Evolutionary conservation across 495 filamentous ascomycete species (phyloP).

Genomic region (Podospora pseudopauciseta): DNA sequence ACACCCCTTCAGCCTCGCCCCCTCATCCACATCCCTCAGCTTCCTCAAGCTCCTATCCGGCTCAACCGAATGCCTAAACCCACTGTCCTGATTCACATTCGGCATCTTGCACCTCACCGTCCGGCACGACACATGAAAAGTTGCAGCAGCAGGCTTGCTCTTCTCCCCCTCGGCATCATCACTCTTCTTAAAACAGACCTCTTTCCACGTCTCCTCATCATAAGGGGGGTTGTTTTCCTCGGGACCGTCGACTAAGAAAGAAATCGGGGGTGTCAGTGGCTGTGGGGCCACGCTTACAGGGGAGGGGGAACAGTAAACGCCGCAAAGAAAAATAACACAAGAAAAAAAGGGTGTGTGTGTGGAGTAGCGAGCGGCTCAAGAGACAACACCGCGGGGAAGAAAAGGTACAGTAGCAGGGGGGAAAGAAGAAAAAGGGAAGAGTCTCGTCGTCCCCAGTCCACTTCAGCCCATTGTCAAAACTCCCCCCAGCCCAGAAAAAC

Average conservation of each 20-base stretch:
- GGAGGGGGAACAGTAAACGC: neutral
- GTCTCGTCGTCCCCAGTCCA: neutral
- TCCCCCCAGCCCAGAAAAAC: neutral
- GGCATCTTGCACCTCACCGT: slow-evolving; percentile 79
- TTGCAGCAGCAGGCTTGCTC: slow-evolving; percentile 2
- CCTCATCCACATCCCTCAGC: slow-evolving; percentile 70
- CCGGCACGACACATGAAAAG: slow-evolving; percentile 62
- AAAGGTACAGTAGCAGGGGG: neutral
- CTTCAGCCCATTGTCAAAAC: neutral
- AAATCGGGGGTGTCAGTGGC: slow-evolving; percentile 16
- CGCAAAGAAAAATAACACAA: neutral
- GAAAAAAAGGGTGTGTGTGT: neutral
- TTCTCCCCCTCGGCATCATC: slow-evolving; percentile 23
- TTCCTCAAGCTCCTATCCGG: slow-evolving; percentile 68
- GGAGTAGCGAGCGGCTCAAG: neutral
- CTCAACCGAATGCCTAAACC: slow-evolving; percentile 64
- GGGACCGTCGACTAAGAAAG: slow-evolving; percentile 35
- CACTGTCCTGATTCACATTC: slow-evolving; percentile 75
- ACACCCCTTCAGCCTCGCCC: slow-evolving; percentile 65
- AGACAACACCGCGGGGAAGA: neutral
- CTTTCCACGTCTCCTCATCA: slow-evolving; percentile 77
- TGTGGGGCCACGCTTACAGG: neutral
- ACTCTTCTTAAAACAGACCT: slow-evolving; percentile 56
- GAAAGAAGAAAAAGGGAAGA: neutral
- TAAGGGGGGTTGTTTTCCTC: slow-evolving; percentile 25